phyloP scores from a whole-genome alignment of 2,329 filamentous ascomycete species.

The Epichloe sylvatica region DNA sequence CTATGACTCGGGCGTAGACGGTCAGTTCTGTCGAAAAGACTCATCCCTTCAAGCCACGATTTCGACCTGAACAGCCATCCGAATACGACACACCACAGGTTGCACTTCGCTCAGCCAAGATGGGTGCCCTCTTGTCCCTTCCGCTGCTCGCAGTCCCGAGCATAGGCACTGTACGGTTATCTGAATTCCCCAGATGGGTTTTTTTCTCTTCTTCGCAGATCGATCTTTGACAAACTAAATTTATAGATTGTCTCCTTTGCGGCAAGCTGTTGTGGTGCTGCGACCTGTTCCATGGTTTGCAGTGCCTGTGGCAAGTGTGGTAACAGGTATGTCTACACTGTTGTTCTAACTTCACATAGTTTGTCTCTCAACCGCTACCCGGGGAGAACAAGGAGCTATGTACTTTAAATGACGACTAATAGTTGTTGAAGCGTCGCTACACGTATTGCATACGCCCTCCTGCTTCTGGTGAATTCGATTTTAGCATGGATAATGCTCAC shows the following conservation, averaged over 20 bases:
- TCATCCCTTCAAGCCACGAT: no score
- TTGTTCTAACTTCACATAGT: background rate
- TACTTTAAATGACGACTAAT: background rate
- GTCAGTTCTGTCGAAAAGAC: no score
- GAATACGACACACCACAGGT: no score
- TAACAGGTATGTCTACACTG: constrained; percentile 52
- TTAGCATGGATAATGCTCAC: constrained; percentile 99
- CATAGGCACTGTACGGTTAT: constrained; percentile 59
- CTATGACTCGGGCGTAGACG: no score
- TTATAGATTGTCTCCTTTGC: constrained; percentile 58
- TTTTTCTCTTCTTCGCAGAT: background rate
- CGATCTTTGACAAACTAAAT: constrained; percentile 3
- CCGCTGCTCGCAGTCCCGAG: constrained; percentile 82
- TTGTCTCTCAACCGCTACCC: no score
- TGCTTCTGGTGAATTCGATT: constrained; percentile 92
- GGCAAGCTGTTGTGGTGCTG: constrained; percentile 89
- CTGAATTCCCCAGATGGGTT: background rate
- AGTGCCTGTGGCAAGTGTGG: constrained; percentile 93
- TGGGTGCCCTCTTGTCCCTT: constrained; percentile 85
- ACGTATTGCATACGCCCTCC: constrained; percentile 87
- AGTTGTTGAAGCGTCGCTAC: constrained; percentile 61
- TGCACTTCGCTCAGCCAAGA: constrained; percentile 22
- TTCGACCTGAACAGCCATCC: no score
- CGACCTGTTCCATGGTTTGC: constrained; percentile 91
- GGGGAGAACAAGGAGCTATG: background rate